phyloP scores from a whole-genome alignment of 331 rosid species.

The Acacia pycnantha region DNA sequence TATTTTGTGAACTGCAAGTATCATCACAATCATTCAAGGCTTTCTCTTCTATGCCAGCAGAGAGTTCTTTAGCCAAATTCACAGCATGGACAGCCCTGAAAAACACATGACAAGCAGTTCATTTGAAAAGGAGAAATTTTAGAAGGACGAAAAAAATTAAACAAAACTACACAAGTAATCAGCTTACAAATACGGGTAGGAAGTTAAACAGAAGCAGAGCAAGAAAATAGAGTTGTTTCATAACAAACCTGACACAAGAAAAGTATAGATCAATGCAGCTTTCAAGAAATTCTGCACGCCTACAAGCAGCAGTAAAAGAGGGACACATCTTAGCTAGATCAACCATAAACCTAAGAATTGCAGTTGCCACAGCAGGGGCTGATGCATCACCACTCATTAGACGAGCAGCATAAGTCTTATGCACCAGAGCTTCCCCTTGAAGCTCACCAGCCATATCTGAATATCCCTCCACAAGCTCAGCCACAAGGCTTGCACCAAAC shows the following conservation, averaged over 20 bases:
- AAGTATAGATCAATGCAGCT: slow-evolving; percentile 92
- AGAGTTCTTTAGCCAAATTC: slow-evolving; percentile 91
- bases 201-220: slow-evolving; percentile 8
- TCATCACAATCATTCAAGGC: slow-evolving; percentile 76
- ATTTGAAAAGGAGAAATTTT: slow-evolving; percentile 21
- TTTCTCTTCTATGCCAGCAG: slow-evolving; percentile 79
- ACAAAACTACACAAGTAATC: background rate
- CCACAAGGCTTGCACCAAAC: slow-evolving; percentile 94
- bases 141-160: background rate
- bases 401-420: slow-evolving; percentile 99
- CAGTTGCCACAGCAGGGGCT: slow-evolving; percentile 96
- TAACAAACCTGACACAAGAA: slow-evolving; percentile 92
- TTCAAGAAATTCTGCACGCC: slow-evolving; percentile 93
- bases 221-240: slow-evolving; percentile 14
- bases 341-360: slow-evolving; percentile 95
- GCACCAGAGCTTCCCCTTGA: slow-evolving; percentile 99
- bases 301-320: slow-evolving; percentile 81
- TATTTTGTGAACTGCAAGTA: slow-evolving; percentile 82
- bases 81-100: slow-evolving; percentile 94
- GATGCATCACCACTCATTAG: slow-evolving; percentile 99
- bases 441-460: slow-evolving; percentile 98
- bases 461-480: slow-evolving; percentile 93
- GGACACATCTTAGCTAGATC: slow-evolving; percentile 99
- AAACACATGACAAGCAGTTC: slow-evolving; percentile 33
- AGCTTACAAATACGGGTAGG: slow-evolving; percentile 2